Conservation (phyloP, 768 basidiomycete species). For the Hemileccinum impolitum region DNA sequence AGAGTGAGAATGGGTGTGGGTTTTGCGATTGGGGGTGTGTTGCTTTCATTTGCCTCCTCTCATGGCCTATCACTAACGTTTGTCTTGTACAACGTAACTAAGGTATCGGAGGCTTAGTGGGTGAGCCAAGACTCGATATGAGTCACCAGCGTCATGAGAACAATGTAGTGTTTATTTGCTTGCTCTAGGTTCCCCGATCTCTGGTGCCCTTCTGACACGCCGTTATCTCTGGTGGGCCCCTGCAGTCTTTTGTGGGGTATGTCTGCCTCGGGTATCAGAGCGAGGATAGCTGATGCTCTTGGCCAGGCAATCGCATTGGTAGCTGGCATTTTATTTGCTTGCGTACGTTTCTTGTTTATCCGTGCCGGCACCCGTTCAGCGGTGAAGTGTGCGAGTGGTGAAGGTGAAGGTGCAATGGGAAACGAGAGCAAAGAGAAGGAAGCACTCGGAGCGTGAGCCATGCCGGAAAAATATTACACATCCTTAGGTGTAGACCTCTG, state of each 20-base stretch:
- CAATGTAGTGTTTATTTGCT: slow-evolving; percentile 15
- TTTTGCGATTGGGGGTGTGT: slow-evolving; percentile 41
- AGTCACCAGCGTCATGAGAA: too few species aligned
- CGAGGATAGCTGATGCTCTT: not conserved
- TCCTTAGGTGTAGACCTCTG: too few species aligned
- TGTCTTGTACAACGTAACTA: not conserved
- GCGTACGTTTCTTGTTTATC: slow-evolving; percentile 11
- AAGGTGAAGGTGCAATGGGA: not conserved
- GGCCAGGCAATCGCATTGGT: slow-evolving; percentile 8
- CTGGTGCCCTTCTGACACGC: slow-evolving; percentile 49
- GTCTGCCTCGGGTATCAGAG: not conserved
- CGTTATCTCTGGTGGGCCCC: slow-evolving; percentile 57
- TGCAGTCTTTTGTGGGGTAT: slow-evolving; percentile 47
- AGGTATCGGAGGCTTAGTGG: slow-evolving; percentile 26
- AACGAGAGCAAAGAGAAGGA: too few species aligned
- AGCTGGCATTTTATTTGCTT: slow-evolving; percentile 4
- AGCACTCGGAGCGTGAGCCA: too few species aligned
- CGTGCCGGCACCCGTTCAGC: not conserved
- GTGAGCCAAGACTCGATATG: not conserved
- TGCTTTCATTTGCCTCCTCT: not conserved
- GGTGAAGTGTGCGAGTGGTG: too few species aligned
- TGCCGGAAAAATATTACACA: too few species aligned
- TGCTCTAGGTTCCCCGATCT: slow-evolving; percentile 50
- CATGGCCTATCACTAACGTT: not conserved
- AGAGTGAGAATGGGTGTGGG: slow-evolving; percentile 45